Evolutionary conservation across 768 basidiomycete species (phyloP).

Genomic region (Tricholoma terreum): DNA sequence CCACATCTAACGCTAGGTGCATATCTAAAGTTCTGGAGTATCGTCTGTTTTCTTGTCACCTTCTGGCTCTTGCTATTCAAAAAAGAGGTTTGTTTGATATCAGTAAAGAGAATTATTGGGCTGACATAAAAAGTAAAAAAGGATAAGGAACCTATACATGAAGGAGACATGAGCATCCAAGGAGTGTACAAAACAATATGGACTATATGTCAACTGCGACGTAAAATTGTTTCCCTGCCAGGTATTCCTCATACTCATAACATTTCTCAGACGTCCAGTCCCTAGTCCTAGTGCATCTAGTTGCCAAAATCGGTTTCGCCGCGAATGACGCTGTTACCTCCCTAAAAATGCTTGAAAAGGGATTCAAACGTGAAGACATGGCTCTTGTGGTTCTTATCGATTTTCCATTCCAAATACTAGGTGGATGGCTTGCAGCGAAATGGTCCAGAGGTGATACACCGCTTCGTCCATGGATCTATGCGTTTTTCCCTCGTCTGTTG

Average conservation of each 20-base stretch:
- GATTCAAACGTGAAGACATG: slow-evolving; percentile 90
- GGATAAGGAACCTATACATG: slow-evolving; percentile 72
- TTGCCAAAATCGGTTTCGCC: slow-evolving; percentile 93
- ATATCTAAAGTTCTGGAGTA: slow-evolving; percentile 85
- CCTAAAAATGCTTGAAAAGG: slow-evolving; percentile 96
- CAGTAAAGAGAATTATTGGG: background rate
- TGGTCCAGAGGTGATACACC: slow-evolving; percentile 84
- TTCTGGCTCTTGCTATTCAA: slow-evolving; percentile 85
- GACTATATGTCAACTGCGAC: slow-evolving; percentile 86
- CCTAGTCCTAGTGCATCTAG: slow-evolving; percentile 80
- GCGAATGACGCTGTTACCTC: slow-evolving; percentile 90
- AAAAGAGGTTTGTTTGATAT: slow-evolving; percentile 63
- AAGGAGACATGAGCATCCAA: slow-evolving; percentile 86
- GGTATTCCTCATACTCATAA: background rate
- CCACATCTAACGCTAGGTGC: slow-evolving; percentile 68
- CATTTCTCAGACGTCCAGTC: slow-evolving; percentile 77
- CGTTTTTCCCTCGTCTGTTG: slow-evolving; percentile 83
- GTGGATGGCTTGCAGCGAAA: slow-evolving; percentile 90
- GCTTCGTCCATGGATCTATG: slow-evolving; percentile 83
- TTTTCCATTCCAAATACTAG: slow-evolving; percentile 95
- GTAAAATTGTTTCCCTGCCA: slow-evolving; percentile 36
- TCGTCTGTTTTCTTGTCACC: slow-evolving; percentile 81
- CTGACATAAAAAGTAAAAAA: slow-evolving; percentile 26
- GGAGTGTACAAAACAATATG: slow-evolving; percentile 94
- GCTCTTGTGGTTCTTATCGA: slow-evolving; percentile 95